Evolutionary conservation across 2,329 filamentous ascomycete genomes (phyloP).

Genomic region (Ascochyta fabae): DNA sequence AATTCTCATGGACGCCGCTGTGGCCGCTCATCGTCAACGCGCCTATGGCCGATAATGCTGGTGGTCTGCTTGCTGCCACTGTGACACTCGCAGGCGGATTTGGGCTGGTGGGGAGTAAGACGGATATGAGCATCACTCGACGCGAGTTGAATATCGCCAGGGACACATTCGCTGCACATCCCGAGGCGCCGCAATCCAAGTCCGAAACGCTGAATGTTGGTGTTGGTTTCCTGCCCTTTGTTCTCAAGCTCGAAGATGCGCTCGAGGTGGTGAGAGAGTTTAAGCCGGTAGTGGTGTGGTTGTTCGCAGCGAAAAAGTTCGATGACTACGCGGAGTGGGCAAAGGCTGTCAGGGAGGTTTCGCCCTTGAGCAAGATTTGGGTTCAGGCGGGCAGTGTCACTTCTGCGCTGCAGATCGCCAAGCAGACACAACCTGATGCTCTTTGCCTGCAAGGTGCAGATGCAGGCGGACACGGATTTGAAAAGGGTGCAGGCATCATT

Average conservation of each 20-base stretch:
- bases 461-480: slow-evolving; percentile 69
- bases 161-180: background rate
- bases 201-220: slow-evolving; percentile 56
- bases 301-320: slow-evolving; percentile 65
- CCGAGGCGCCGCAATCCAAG: background rate
- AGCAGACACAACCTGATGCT: slow-evolving; percentile 60
- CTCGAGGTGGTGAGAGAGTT: slow-evolving; percentile 61
- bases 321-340: slow-evolving; percentile 49
- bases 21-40: slow-evolving; percentile 66
- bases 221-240: slow-evolving; percentile 66
- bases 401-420: slow-evolving; percentile 59
- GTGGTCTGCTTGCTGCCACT: slow-evolving; percentile 62
- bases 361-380: slow-evolving; percentile 57
- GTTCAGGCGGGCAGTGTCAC: slow-evolving; percentile 67
- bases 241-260: slow-evolving; percentile 52
- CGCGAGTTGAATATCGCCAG: slow-evolving; percentile 37
- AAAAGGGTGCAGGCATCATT: slow-evolving; percentile 62
- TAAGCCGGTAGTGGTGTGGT: slow-evolving; percentile 67
- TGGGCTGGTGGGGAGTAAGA: slow-evolving; percentile 52
- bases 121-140: slow-evolving; percentile 41
- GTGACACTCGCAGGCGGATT: slow-evolving; percentile 62
- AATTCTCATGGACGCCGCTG: slow-evolving; percentile 62
- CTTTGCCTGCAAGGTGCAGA: slow-evolving; percentile 70
- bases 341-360: slow-evolving; percentile 40
- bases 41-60: slow-evolving; percentile 71